phyloP scores from a whole-genome alignment of 257 asterid species.

The Nicotiana tabacum region DNA sequence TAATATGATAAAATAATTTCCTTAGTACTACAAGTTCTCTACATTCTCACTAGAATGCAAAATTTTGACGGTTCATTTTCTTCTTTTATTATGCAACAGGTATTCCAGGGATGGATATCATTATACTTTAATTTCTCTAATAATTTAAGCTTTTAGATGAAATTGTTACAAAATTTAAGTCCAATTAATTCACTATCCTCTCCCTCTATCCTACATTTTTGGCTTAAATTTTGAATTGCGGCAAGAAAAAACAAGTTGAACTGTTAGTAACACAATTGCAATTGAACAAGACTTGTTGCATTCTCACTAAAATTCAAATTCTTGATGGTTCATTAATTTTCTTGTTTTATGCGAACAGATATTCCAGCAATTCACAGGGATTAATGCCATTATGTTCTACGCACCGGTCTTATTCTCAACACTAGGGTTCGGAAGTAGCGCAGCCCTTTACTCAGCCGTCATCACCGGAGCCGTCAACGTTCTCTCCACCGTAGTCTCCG shows the following conservation, averaged over 20 bases:
- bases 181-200: too few species aligned
- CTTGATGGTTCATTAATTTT: too few species aligned
- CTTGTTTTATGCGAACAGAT: conserved; percentile 31
- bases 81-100: conserved; percentile 15
- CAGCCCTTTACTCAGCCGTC: conserved; percentile 72
- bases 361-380: conserved; percentile 85
- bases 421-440: conserved; percentile 66
- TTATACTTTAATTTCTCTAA: conserved; percentile 49
- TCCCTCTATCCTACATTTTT: too few species aligned
- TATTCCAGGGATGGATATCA: conserved; percentile 86
- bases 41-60: too few species aligned
- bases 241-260: too few species aligned
- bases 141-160: too few species aligned
- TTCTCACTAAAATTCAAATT: too few species aligned
- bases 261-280: too few species aligned
- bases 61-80: background rate
- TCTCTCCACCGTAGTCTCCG: conserved; percentile 64
- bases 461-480: conserved; percentile 86
- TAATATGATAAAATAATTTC: background rate
- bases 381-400: conserved; percentile 90
- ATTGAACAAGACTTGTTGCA: too few species aligned
- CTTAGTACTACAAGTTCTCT: background rate
- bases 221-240: too few species aligned
- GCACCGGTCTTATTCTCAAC: conserved; percentile 78
- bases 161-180: too few species aligned